Evolutionary conservation across 179 eudicot genomes (phyloP).

Genomic region (Spergularia azorica): DNA sequence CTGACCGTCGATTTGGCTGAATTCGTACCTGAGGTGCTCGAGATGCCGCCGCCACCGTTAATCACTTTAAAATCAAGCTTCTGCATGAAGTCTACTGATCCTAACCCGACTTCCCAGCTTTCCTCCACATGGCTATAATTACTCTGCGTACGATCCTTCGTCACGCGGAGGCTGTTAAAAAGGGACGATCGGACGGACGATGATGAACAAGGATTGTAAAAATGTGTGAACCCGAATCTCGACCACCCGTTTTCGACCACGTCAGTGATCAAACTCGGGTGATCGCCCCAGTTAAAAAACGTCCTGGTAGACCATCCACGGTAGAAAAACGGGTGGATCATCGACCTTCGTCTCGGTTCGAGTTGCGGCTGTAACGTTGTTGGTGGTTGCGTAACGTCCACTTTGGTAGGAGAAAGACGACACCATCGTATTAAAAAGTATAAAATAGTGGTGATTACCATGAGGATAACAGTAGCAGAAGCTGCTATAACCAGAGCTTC

Average conservation of each 20-base stretch:
- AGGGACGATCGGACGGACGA: slow-evolving; percentile 48
- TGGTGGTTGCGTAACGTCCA: background rate
- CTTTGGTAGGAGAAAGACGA: slow-evolving; percentile 25
- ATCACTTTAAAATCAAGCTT: slow-evolving; percentile 42
- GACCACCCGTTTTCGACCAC: slow-evolving; percentile 94
- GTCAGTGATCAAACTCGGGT: slow-evolving; percentile 66
- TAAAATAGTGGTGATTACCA: background rate
- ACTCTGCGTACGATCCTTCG: slow-evolving; percentile 38
- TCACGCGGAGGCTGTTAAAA: slow-evolving; percentile 37
- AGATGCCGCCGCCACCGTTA: background rate
- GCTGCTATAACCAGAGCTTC: slow-evolving; percentile 5
- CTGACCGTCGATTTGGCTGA: slow-evolving; percentile 31
- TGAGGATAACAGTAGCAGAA: background rate
- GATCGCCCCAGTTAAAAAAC: slow-evolving; percentile 67
- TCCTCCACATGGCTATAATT: slow-evolving; percentile 38
- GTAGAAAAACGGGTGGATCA: slow-evolving; percentile 37
- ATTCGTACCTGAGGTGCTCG: background rate
- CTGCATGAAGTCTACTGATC: slow-evolving; percentile 74
- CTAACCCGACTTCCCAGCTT: slow-evolving; percentile 68
- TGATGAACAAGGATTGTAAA: slow-evolving; percentile 19
- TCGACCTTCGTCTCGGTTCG: slow-evolving; percentile 11
- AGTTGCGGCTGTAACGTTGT: slow-evolving; percentile 25
- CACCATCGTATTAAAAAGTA: slow-evolving; percentile 13
- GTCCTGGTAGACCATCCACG: slow-evolving; percentile 39
- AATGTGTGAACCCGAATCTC: slow-evolving; percentile 54